Base-by-base conservation (phyloP, 306 rosid genomes). In the Cercis canadensis region DNA sequence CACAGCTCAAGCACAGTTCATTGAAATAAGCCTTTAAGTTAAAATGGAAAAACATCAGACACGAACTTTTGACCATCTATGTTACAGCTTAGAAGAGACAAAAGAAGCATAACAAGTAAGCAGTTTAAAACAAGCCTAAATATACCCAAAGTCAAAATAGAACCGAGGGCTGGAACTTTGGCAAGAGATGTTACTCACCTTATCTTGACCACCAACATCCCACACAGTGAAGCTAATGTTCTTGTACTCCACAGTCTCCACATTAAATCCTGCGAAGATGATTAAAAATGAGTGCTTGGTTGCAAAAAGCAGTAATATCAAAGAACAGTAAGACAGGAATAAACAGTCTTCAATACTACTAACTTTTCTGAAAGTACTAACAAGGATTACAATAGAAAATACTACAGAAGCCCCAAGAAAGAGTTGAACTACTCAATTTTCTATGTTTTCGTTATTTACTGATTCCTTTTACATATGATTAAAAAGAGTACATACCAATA, bases 151-250 rank as follows among this genome's bases (percentile, higher is more conserved):
- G 19, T 14, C 16, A 56, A 57, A 5, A 70, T 5, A 43, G 11
- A 69, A 46, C 51, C 1, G 56, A 52, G 15, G 36, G 13, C 18
- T 13, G 34, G 32, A 14, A 70, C 8, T 51, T 21, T 43, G 15
- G 19, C 16, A 31, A 52, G 40, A 78, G 57, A 68, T 57, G 76
- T 29, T 39, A 51, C 62, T 58, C 52, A 66, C 88, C 88, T 81
- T 81, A 57, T 80, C 88, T 57, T 84, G 85, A 77, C 85, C 88
- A 36, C 88, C 88, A 57, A 84, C 88, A 81, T 80, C 88, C 88
- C 85, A 84, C 54, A 84, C 85, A 2, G 85, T 84, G 73, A 84
- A 80, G 80, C 88, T 84, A 31, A 84, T 84, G 78, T 80, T 84
- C 67, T 74, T 84, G 58, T 84, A 84, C 69, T 80, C 88, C 69